Conservation (phyloP, 2,329 filamentous ascomycete species). For the Aureobasidium melanogenum region DNA sequence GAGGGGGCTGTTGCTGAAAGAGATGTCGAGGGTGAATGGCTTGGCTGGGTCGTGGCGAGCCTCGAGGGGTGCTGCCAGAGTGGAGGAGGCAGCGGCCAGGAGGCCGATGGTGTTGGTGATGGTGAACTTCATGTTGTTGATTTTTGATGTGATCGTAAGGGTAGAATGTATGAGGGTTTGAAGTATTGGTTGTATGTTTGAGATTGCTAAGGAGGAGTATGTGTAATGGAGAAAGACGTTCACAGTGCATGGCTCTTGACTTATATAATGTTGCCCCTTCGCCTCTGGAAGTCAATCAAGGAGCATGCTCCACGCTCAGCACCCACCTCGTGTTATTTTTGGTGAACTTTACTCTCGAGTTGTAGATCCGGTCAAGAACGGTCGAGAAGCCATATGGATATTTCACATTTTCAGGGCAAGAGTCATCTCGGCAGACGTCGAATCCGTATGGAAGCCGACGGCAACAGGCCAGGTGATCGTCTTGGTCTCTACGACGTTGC, state of each 20-base stretch:
- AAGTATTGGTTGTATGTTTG: too few species aligned
- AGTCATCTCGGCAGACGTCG: background rate
- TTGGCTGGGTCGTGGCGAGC: conserved; percentile 4
- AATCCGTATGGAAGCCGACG: background rate
- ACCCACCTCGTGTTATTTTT: background rate
- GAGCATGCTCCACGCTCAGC: background rate
- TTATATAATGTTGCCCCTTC: background rate
- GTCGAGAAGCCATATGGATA: background rate
- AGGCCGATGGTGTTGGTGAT: background rate
- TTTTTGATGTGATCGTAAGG: background rate
- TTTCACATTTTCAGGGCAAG: background rate
- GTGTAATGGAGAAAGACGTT: background rate
- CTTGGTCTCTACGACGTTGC: background rate
- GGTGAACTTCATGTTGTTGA: background rate
- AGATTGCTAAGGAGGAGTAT: background rate
- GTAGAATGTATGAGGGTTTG: background rate
- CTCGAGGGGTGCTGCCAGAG: conserved; percentile 6
- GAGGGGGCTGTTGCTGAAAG: conserved; percentile 10
- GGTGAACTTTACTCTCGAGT: background rate
- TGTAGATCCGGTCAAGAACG: conserved; percentile 3
- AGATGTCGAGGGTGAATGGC: conserved; percentile 10
- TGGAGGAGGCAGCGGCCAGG: background rate
- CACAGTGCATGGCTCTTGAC: background rate
- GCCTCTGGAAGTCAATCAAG: background rate
- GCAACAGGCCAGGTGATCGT: background rate